Conservation (phyloP, 495 filamentous ascomycete species). For the Geoglossum glabrum region DNA sequence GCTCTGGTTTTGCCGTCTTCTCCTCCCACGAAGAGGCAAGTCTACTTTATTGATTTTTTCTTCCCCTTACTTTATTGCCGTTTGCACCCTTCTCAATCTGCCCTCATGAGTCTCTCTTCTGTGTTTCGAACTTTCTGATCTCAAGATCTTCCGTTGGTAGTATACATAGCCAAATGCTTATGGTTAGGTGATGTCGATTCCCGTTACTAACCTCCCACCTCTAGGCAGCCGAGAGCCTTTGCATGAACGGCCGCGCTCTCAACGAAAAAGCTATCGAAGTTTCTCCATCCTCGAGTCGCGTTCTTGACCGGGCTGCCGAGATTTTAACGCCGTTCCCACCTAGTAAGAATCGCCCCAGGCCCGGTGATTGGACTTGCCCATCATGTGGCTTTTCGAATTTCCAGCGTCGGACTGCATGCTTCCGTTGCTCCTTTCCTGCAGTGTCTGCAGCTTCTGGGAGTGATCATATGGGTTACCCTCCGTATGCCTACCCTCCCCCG, state of each 20-base stretch:
- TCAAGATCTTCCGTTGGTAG: not conserved
- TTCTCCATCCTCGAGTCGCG: constrained; percentile 83
- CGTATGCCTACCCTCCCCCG: constrained; percentile 55
- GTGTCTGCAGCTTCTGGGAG: constrained; percentile 54
- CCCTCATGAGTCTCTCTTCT: not conserved
- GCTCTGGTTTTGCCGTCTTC: constrained; percentile 92
- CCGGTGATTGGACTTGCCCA: constrained; percentile 97
- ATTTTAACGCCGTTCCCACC: constrained; percentile 93
- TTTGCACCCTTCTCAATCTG: not conserved
- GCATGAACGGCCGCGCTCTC: constrained; percentile 95
- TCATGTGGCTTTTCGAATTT: constrained; percentile 88
- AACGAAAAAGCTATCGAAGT: constrained; percentile 99
- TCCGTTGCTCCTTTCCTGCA: constrained; percentile 94
- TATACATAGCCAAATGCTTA: not conserved
- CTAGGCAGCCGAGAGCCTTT: constrained; percentile 84
- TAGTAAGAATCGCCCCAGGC: constrained; percentile 91
- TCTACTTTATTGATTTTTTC: constrained; percentile 10
- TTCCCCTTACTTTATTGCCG: not conserved
- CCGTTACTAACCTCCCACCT: constrained; percentile 1
- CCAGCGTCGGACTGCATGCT: constrained; percentile 92
- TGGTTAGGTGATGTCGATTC: not conserved
- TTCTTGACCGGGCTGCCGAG: constrained; percentile 84
- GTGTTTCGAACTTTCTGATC: not conserved
- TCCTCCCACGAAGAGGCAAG: constrained; percentile 97
- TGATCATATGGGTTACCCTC: constrained; percentile 53